Evolutionary conservation across 1,284 basidiomycete genomes (phyloP).

Genomic region (Hemileia vastatrix): DNA sequence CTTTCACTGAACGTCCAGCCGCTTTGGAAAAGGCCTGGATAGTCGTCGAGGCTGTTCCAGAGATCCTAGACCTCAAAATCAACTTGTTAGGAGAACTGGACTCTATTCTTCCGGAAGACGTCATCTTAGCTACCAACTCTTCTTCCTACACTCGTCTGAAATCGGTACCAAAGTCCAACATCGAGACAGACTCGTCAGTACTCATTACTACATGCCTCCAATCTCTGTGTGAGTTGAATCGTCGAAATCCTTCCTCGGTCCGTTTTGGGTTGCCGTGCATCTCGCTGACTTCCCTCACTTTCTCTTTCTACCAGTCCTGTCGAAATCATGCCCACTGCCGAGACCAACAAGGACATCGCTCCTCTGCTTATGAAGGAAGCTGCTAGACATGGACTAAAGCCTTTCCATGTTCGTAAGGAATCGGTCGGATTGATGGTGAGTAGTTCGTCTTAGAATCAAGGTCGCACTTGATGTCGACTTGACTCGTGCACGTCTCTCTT

Average conservation of each 20-base stretch:
- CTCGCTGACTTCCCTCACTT: neutral
- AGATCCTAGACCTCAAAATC: neutral
- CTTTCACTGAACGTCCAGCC: neutral
- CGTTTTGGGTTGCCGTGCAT: too few species aligned
- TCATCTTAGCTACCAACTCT: neutral
- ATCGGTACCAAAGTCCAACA: neutral
- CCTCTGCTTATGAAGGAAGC: slow-evolving; percentile 1
- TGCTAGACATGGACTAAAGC: slow-evolving; percentile 7
- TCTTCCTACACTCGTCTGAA: neutral
- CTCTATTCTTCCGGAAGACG: neutral
- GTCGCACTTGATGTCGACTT: too few species aligned
- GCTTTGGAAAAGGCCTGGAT: neutral
- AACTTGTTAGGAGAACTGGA: neutral
- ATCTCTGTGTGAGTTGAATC: neutral
- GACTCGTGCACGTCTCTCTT: neutral
- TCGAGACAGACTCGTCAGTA: slow-evolving; percentile 3
- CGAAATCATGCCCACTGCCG: slow-evolving; percentile 12
- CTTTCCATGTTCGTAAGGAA: slow-evolving; percentile 10
- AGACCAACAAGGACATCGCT: slow-evolving; percentile 10
- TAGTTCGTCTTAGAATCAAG: neutral
- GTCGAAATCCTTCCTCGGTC: neutral
- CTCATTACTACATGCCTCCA: slow-evolving; percentile 19
- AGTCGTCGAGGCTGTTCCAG: neutral
- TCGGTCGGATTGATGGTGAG: slow-evolving; percentile 13
- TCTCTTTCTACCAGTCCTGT: neutral